Evolutionary conservation across 2,329 filamentous ascomycete genomes (phyloP).

Genomic region (Sporothrix luriei): DNA sequence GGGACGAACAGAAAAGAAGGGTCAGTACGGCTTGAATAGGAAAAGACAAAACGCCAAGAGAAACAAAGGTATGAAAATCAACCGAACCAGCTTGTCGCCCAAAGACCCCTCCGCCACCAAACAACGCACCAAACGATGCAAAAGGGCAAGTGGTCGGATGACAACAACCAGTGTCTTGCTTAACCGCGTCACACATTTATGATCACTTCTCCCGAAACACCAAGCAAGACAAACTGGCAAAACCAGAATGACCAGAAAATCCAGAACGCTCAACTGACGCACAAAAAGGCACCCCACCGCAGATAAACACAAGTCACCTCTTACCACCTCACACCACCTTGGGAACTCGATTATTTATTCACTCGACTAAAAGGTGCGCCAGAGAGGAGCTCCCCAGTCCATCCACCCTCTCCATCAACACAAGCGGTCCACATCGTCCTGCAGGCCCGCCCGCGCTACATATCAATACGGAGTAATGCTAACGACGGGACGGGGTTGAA

Average conservation of each 20-base stretch:
- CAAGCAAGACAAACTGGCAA: background rate
- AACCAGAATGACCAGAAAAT: background rate
- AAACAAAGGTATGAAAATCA: background rate
- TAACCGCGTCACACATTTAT: background rate
- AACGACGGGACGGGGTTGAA: background rate
- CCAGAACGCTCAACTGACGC: background rate
- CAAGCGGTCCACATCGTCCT: conserved; percentile 22
- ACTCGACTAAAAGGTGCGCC: background rate
- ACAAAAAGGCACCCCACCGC: background rate
- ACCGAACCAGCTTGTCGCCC: background rate
- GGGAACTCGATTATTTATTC: background rate
- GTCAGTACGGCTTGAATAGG: background rate
- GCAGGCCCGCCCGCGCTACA: conserved; percentile 15
- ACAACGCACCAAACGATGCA: background rate
- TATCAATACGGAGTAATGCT: conserved; percentile 1
- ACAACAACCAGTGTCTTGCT: conserved; percentile 10
- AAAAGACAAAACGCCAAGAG: conserved; percentile 14
- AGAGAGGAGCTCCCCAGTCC: background rate
- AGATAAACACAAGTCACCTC: background rate
- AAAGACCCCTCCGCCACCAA: conserved; percentile 1
- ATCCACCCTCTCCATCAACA: conserved; percentile 17
- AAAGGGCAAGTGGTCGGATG: conserved; percentile 30
- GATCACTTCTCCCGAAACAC: conserved; percentile 26
- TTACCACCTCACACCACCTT: background rate
- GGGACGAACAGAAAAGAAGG: background rate